These are phyloP conservation scores for Astrephomene gubernaculifera DNA, from an alignment of 139 green algal species.

Conservation along the genomic window DNA sequence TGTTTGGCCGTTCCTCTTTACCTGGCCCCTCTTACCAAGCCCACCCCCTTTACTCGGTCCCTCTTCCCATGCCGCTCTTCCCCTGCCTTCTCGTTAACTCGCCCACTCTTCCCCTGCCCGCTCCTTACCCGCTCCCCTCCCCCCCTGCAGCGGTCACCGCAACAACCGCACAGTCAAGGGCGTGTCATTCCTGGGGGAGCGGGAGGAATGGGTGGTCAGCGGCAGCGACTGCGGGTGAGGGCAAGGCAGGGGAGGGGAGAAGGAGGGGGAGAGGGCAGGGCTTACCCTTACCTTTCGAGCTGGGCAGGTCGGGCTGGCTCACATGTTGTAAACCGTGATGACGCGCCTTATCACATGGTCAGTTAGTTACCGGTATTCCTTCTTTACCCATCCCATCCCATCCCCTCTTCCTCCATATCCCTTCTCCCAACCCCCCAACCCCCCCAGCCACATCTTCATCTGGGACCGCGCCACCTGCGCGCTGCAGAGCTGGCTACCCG, in stretches of 20 bases:
- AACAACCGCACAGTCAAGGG: constrained; percentile 72
- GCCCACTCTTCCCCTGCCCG: too few relatives aligned
- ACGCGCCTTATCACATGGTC: too few relatives aligned
- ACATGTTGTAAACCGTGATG: too few relatives aligned
- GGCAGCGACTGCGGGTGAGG: constrained; percentile 64
- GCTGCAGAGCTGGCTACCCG: constrained; percentile 27
- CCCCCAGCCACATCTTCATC: constrained; percentile 47
- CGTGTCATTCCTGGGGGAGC: constrained; percentile 25
- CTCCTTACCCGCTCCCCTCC: not conserved
- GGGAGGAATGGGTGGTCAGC: constrained; percentile 67
- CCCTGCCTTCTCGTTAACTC: too few relatives aligned
- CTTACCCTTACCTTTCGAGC: too few relatives aligned
- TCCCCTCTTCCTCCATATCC: not conserved
- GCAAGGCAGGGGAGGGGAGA: not conserved
- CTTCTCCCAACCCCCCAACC: not conserved
- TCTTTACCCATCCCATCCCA: too few relatives aligned
- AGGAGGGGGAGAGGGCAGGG: not conserved
- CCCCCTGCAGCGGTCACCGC: constrained; percentile 56
- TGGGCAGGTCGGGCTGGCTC: too few relatives aligned
- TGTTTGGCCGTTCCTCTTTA: too few relatives aligned
- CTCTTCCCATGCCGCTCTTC: too few relatives aligned
- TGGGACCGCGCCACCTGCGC: constrained; percentile 38
- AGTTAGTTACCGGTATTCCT: too few relatives aligned
- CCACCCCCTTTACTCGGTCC: too few relatives aligned
- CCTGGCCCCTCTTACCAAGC: too few relatives aligned